Evolutionary conservation across 2,329 filamentous ascomycete species (phyloP), one percentile per base, ranked within the genome.

Genomic region (Neobulgaria alba): DNA sequence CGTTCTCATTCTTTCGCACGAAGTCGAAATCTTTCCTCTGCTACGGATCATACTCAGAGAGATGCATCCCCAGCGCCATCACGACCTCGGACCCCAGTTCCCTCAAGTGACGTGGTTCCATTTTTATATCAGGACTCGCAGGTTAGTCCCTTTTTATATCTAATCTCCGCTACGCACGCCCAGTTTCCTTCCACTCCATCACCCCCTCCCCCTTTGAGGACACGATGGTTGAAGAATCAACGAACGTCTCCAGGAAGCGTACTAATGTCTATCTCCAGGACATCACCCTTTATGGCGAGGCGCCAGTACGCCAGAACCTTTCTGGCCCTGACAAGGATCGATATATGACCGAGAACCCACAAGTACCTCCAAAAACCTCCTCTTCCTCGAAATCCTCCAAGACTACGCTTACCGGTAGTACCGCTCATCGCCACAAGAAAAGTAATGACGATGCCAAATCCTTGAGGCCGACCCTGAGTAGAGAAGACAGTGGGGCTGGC

Each of bases 61-160:
- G 82, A 89, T 48, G 73, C 72, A 33, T 93, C 89, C 39, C 87
- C 87, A 30, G 74, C 76, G 38, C 78, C 77, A 21, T 88, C 84
- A 19, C 74, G 86, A 51, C 86, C 89, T 35, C 75, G 83, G 53
- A 94, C 86, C n/a, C 88, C 89, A 10, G 72, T 88, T 38, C 85
- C 85, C 31, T 86, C 85, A 10, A 92, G 86, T 57, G 90, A 96
- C 63, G 88, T 98, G 43, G 92, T 94, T 29, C 92, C 92, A n/a
- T 98, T 95, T 73, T 73, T 94, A 47, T 96, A 92, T 60, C 92
- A 96, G 63, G 86, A 92, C 59, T 75, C 75, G 51, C 77, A 85
- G 67, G 82, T 72, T 17, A 18, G 35, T 41, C 16, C 33, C 17
- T 44, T 19, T 21, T 18, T 33, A 19, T 31, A 20, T 19, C 10